Evolutionary conservation across 2,329 filamentous ascomycete genomes (phyloP), one percentile per base, ranked within the genome.

Genomic region (Macrophomina tecta): DNA sequence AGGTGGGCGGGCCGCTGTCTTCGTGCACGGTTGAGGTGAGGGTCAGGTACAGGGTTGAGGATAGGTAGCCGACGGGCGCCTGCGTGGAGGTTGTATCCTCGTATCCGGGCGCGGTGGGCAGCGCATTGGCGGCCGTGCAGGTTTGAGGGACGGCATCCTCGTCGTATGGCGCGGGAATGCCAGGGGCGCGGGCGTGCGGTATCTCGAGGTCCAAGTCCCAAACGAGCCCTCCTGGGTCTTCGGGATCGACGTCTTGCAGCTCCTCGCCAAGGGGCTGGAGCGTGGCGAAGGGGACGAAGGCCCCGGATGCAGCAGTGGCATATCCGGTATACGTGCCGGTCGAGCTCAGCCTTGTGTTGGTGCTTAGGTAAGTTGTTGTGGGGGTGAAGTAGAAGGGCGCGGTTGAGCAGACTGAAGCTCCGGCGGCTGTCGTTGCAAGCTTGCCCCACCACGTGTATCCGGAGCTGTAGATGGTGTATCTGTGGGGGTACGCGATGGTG

Each of bases 401-500:
- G 40, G 40, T 48, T 2, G 56, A 61, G 28, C 56, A 61, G n/a
- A 45, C 12, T 3, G 56, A 46, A 8, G 14, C 38, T 6, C 56
- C 6, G 12, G 3, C 12, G 5, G 42, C 23, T 1, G 40, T 49
- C 2, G 56, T 61, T 3, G 56, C 7, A 5, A 61, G 23, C 4
- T 18, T 32, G 12, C 56, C 56, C 56, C 56, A 61, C 56, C 56
- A 61, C 2, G 14, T n/a, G 40, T 61, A 61, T 9, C 56, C 40
- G n/a, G 40, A 61, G 1, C 18, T 30, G n/a, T 48, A 61, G 3
- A 5, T 4, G 16, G 40, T 61, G 12, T 48, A 61, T n/a, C 14
- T 3, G 5, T 9, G 12, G 11, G 56, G 56, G 16, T 61, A 61
- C 4, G 56, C 32, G 38, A 61, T 32, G 40, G 28, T 61, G 40